phyloP scores from a whole-genome alignment of 2,329 filamentous ascomycete genomes.

The Botrytis cinerea region DNA sequence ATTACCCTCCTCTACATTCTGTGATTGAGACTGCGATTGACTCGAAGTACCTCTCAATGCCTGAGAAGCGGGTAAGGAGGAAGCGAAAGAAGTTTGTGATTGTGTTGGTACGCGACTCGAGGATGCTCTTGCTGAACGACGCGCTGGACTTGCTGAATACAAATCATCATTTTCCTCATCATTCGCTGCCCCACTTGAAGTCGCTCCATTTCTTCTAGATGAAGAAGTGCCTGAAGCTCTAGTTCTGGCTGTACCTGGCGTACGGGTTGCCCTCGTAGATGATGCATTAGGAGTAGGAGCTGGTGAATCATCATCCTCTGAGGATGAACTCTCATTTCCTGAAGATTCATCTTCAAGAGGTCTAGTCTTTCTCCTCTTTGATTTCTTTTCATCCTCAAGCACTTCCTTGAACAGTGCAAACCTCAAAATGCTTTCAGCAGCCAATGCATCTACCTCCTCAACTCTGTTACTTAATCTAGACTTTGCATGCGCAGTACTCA shows the following conservation, averaged over 20 bases:
- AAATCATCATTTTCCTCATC: constrained; percentile 47
- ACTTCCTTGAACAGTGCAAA: constrained; percentile 99
- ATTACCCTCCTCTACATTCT: constrained; percentile 33
- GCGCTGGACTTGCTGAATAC: constrained; percentile 41
- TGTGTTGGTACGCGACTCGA: constrained; percentile 27
- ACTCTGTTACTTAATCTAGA: constrained; percentile 83
- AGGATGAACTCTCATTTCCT: constrained; percentile 60
- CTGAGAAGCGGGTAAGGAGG: constrained; percentile 43
- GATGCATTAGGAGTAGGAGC: constrained; percentile 30
- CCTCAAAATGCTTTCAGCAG: constrained; percentile 85
- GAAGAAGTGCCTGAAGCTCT: constrained; percentile 30
- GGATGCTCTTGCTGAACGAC: constrained; percentile 26
- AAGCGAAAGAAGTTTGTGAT: constrained; percentile 46
- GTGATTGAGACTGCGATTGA: constrained; percentile 27
- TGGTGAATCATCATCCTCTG: constrained; percentile 40
- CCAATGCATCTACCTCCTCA: constrained; percentile 83
- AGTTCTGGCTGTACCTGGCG: constrained; percentile 41
- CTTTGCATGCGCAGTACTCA: constrained; percentile 95
- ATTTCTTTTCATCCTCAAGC: constrained; percentile 73
- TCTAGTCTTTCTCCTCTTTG: constrained; percentile 75
- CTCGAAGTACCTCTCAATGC: constrained; percentile 37
- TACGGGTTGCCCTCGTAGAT: constrained; percentile 41
- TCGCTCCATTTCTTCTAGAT: constrained; percentile 38
- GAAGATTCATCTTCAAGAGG: constrained; percentile 59
- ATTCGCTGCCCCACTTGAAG: constrained; percentile 22